phyloP scores from a whole-genome alignment of 2,329 filamentous ascomycete genomes.

The Ceratocystis albifundus region DNA sequence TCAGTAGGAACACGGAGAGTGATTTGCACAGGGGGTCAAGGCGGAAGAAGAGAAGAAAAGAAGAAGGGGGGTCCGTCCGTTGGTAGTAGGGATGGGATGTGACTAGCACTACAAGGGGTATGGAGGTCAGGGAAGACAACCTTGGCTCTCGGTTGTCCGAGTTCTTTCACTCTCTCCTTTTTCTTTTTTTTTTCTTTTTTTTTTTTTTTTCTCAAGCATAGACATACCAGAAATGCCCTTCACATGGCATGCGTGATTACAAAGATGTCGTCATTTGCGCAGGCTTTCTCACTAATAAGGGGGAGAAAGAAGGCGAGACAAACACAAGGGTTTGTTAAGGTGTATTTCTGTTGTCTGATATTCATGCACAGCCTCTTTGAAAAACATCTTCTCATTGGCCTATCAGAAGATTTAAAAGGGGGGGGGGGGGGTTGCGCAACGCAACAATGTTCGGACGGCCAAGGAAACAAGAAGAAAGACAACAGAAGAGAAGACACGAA shows the following conservation, averaged over 20 bases:
- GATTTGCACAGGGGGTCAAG: neutral
- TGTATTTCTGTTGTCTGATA: neutral
- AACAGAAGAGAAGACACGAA: constrained; percentile 20
- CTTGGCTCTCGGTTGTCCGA: neutral
- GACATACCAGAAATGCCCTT: too few species aligned
- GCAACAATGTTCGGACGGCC: neutral
- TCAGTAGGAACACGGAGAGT: neutral
- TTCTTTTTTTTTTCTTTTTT: too few species aligned
- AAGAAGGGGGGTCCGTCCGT: neutral
- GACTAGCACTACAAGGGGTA: neutral
- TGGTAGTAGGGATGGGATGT: neutral
- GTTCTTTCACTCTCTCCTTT: neutral
- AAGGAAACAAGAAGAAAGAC: neutral
- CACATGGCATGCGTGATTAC: neutral
- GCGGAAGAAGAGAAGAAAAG: neutral
- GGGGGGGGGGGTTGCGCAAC: neutral
- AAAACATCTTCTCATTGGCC: neutral
- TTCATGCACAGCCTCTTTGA: neutral
- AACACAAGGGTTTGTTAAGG: neutral
- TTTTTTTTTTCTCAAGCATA: too few species aligned
- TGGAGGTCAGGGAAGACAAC: neutral
- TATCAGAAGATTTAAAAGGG: neutral
- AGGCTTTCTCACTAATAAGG: neutral
- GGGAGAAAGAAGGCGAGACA: neutral
- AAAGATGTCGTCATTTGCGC: neutral